Base-by-base conservation (phyloP, 2,329 filamentous ascomycete genomes). In the Claviceps maximensis region DNA sequence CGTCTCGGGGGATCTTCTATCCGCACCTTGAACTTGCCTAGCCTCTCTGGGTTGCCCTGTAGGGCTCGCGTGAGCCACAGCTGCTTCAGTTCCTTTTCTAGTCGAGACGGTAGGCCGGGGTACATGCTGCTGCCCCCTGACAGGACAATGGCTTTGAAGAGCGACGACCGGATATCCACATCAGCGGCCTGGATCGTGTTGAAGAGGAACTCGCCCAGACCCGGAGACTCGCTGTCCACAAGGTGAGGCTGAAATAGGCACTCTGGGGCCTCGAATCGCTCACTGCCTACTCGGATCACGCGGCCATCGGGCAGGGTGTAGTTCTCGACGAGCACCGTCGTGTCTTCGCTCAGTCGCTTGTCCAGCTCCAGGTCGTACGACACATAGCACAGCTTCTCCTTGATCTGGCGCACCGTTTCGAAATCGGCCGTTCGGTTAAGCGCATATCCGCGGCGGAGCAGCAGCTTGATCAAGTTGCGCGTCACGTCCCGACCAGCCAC, bases 81-180 rank as follows among this genome's bases (percentile, higher is more conserved):
- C 75, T 98, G 93, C 78, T 98, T 98, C 62, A 98, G 74, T 72
- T 98, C 93, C 79, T 98, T 98, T 74, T 98, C 93, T 70, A 98
- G 73, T 58, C 93, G 81, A 56, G 89, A 95, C 5, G 93, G 93
- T 59, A 98, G 77, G 55, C 93, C 93, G 0, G 93, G 93, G 70
- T 98, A 98, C 93, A 98, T 98, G 82, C 88, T 95, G 76, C 87
- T 94, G 60, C 93, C 93, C 59, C 93, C 93, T 44, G 89, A 96
- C 52, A 98, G 79, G 56, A 98, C 93, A 63, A 98, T 91, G 13
- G 93, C 93, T 76, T 95, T 96, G 80, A 93, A 98, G 56, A 98
- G 77, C 57, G 89, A 94, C 51, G 86, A 85, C 58, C 93, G 84
- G 46, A 98, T 89, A 66, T 98, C 93, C 52, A 98, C 89, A 62